Base-by-base conservation (phyloP, 2,329 filamentous ascomycete genomes). In the Cercospora janseana region DNA sequence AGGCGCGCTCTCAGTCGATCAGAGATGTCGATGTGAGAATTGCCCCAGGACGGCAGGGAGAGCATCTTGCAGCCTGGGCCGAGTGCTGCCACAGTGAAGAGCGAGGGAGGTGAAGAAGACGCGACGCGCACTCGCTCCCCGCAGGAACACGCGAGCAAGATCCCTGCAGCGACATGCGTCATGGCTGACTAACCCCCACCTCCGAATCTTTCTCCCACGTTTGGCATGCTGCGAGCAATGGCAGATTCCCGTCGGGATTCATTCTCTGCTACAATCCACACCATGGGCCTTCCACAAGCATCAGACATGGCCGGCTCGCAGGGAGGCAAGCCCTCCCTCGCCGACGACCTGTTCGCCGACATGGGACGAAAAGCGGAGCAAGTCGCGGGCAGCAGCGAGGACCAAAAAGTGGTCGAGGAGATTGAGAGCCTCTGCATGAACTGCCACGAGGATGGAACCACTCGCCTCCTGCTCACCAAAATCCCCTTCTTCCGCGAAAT, bases 401-500 rank as follows among this genome's bases (percentile, higher is more conserved):
- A 72, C n/a, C 70, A 71, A 35, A 75, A 73, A 61, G 68, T 78
- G 5, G 75, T 77, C 16, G 76, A 78, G 26, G 74, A 77, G 61
- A 77, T 79, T 49, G 74, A 78, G 58, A 76, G 72, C 54, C 63
- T 78, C 57, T 79, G 76, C 65, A 78, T 79, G 75, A 78, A 78
- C 65, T 79, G 76, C 59, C 74, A 77, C 56, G 73, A 75, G 43
- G 63, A 78, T 58, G 93, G 93, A 63, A 81, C 76, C 1, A 98
- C 93, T 10, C 81, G 86, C 52, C 80, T 98, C 16, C 82, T 98
- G 34, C 82, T 98, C 47, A 95, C 94, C 12, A 83, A 83, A 58
- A 96, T 98, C 49, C 93, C 93, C 12, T 97, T 89, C 78, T 98
- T 98, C 77, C 89, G 90, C 74, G 92, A 98, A 70, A 85, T 98